Base-by-base conservation (phyloP, 2,329 filamentous ascomycete genomes). In the Trichoderma sp. region DNA sequence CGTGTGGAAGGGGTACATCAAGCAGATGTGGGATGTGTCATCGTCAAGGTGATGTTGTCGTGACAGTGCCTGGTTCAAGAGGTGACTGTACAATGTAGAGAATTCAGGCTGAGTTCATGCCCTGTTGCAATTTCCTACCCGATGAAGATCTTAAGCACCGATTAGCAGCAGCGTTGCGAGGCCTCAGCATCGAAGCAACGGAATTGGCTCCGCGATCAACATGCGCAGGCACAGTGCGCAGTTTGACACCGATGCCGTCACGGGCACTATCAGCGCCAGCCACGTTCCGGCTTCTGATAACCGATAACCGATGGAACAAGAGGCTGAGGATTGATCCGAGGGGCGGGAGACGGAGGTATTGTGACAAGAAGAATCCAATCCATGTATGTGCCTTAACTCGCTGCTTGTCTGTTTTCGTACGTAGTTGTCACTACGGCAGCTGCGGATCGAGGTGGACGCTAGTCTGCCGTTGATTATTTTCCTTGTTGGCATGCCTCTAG, bases 401-500 rank as follows among this genome's bases (percentile, higher is more conserved):
- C 36, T 30, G 15, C 36, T 17, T 50, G 39, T 26, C n/a, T 53
- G 47, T 20, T 23, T 23, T 53, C 47, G 47, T 53, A 23, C 47
- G 50, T 47, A 28, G 43, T 6, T 62, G 28, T 34, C 47, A 26
- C 39, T 15, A 62, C 67, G 67, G 67, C 67, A 69, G 28, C 67
- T 62, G 67, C 67, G 67, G 67, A 69, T 69, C 67, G 43, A 53
- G 67, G 30, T 53, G 67, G 36, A 20, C 67, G 57, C 67, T 62
- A 69, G 57, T 28, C 23, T 34, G 57, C 39, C 55, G 67, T n/a
- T n/a, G 39, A 62, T 69, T 43, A 39, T 39, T 36, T 50, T 50
- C 30, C 39, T 26, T 26, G 34, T 39, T 32, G 34, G 26, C 53
- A 59, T 36, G 36, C n/a, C 32, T 30, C 55, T 47, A 55, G 23